Evolutionary conservation across 257 asterid genomes (phyloP).

Genomic region (Jacaranda copaia): DNA sequence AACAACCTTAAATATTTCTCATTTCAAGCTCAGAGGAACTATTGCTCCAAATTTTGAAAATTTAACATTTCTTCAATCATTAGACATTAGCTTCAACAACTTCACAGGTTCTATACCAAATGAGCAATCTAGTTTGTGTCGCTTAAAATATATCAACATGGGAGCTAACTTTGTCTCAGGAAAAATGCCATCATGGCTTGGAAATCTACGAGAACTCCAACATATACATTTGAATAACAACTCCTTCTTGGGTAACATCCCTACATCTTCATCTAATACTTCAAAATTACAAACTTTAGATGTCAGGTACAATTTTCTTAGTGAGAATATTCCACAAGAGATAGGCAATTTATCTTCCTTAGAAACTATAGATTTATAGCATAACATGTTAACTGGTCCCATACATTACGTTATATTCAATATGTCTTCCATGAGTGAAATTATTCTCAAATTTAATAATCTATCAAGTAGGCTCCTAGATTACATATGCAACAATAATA

Average conservation of each 20-base stretch:
- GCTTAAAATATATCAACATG: too few species aligned
- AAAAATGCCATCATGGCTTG: constrained; percentile 28
- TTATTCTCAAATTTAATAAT: background rate
- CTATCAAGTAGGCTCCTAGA: background rate
- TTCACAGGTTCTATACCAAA: constrained; percentile 15
- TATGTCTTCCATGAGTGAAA: background rate
- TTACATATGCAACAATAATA: background rate
- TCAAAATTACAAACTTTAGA: background rate
- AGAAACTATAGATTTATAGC: background rate
- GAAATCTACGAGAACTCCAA: constrained; percentile 21
- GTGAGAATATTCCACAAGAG: constrained; percentile 44
- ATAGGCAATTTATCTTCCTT: constrained; percentile 22
- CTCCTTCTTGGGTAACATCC: constrained; percentile 12
- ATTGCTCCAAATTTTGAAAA: constrained; percentile 23
- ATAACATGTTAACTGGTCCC: background rate
- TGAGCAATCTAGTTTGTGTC: too few species aligned
- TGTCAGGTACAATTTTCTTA: constrained; percentile 3
- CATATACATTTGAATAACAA: constrained; percentile 2
- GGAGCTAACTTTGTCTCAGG: background rate
- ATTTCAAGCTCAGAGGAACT: constrained; percentile 20
- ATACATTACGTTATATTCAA: constrained; percentile 11
- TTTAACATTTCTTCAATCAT: constrained; percentile 10
- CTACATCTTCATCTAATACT: background rate
- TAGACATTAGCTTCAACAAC: constrained; percentile 30
- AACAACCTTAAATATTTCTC: constrained; percentile 30